Evolutionary conservation across 2,329 filamentous ascomycete genomes (phyloP), one percentile per base, ranked within the genome.

Genomic region (Pseudogymnoascus sp.): DNA sequence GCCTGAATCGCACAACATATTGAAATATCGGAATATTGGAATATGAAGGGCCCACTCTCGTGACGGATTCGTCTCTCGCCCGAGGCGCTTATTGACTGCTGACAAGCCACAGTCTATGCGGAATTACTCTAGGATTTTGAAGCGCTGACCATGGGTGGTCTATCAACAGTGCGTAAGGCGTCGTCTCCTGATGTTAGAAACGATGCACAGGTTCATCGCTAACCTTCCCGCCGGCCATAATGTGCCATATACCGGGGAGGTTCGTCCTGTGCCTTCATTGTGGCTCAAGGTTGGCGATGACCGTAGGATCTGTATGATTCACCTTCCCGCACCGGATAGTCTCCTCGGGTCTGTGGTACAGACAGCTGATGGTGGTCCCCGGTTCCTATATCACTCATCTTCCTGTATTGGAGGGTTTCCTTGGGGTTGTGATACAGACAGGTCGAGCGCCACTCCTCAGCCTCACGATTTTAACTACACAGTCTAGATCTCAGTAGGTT

Each of bases 1-100:
- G 50, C 50, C 50, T 56, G 16, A 56, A 56, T 56, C 25, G 50
- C 10, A 34, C 50, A 56, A 25, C 25, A 56, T 56, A 56, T 56
- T 56, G 50, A 56, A 56, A 34, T 34, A 34, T 56, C 25, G 28
- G 50, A 34, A 56, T 56, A 56, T 56, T 56, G 50, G 16, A 31
- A 56, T 56, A 56, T 56, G 50, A 34, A 34, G n/a, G 50, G 8
- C 50, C 25, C 25, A 18, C 25, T n/a, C 50, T 34, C 50, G 28
- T 56, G 50, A 56, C n/a, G 10, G 50, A 56, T 18, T 5, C 16
- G 3, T 31, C 10, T 34, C 28, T 56, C 5, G 50, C 44, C 44
- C 50, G 25, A 34, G 28, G 25, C 50, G 50, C 28, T 56, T 56
- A 56, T 34, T 53, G 8, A 34, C 8, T 18, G 44, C 31, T 56